A percentile compares a stretch with the other conserved stretches of the same genome.
These are phyloP conservation scores for Phytopythium vexans DNA, from an alignment of 352 stramenopile genomes.

Conservation along the genomic window DNA sequence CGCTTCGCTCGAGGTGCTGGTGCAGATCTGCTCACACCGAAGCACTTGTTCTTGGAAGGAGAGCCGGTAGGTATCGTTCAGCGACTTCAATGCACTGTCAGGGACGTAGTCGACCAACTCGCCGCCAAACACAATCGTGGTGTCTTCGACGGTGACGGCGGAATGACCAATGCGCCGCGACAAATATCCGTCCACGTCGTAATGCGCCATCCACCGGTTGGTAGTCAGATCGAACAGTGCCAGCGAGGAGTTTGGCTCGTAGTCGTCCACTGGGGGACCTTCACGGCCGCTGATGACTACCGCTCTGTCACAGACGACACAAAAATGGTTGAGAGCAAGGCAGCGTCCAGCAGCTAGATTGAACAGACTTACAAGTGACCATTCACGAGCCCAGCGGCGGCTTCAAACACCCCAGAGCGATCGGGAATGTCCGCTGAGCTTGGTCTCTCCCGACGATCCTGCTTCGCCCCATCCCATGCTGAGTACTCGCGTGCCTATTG, in stretches of 20 bases:
- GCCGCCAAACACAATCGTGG: constrained; percentile 57
- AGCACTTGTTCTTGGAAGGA: constrained; percentile 37
- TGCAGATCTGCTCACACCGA: constrained; percentile 25
- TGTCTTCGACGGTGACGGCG: constrained; percentile 30
- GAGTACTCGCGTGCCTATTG: constrained; percentile 38
- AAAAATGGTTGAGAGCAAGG: constrained; percentile 1
- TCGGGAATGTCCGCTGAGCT: too few species aligned
- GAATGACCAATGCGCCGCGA: constrained; percentile 52
- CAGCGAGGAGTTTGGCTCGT: constrained; percentile 25
- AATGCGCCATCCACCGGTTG: constrained; percentile 47
- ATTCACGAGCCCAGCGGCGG: constrained; percentile 31
- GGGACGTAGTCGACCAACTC: constrained; percentile 19
- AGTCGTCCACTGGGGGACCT: constrained; percentile 16
- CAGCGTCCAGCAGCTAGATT: not conserved
- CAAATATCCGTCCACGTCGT: constrained; percentile 55
- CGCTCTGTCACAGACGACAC: constrained; percentile 21
- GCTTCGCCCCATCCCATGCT: constrained; percentile 19
- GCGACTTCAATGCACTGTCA: constrained; percentile 2
- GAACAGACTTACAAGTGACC: constrained; percentile 35
- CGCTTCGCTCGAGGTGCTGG: not conserved
- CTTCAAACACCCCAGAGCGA: constrained; percentile 3
- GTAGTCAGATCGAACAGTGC: constrained; percentile 59
- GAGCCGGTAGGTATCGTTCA: constrained; percentile 38
- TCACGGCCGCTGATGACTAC: constrained; percentile 60
- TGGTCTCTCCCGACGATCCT: too few species aligned